These are phyloP conservation scores for Talaromyces funiculosus DNA, from an alignment of 2,329 filamentous ascomycete genomes.

Conservation along the genomic window DNA sequence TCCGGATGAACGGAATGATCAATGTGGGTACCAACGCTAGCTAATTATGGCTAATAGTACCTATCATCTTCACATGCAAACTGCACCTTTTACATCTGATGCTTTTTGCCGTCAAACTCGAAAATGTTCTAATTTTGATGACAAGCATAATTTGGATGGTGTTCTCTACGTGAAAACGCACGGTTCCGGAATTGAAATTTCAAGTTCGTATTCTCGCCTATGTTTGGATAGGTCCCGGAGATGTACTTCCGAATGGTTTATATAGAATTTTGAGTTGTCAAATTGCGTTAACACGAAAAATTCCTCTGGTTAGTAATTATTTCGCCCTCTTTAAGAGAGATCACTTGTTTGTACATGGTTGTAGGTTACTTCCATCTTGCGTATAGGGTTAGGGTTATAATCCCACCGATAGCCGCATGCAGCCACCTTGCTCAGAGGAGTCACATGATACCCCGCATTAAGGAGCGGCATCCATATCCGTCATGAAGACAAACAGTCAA, in stretches of 20 bases:
- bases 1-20: not conserved
- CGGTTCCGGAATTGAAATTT: not conserved
- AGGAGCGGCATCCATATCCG: not conserved
- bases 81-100: not conserved
- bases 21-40: not conserved
- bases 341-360: not conserved
- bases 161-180: too few relatives aligned
- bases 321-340: not conserved
- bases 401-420: not conserved
- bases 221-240: not conserved
- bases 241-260: not conserved
- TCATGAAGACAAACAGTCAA: not conserved
- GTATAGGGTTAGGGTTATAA: not conserved
- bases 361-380: not conserved
- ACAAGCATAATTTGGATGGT: not conserved
- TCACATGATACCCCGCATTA: slow-evolving; percentile 15
- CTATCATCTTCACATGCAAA: not conserved
- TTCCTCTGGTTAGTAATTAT: not conserved
- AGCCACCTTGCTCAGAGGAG: not conserved
- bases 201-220: not conserved
- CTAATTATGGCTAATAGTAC: not conserved
- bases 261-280: not conserved
- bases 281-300: not conserved
- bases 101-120: not conserved
- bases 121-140: not conserved